These are phyloP conservation scores for Aspergillus clavatus DNA, from an alignment of 2,329 filamentous ascomycete species.

Conservation along the genomic window DNA sequence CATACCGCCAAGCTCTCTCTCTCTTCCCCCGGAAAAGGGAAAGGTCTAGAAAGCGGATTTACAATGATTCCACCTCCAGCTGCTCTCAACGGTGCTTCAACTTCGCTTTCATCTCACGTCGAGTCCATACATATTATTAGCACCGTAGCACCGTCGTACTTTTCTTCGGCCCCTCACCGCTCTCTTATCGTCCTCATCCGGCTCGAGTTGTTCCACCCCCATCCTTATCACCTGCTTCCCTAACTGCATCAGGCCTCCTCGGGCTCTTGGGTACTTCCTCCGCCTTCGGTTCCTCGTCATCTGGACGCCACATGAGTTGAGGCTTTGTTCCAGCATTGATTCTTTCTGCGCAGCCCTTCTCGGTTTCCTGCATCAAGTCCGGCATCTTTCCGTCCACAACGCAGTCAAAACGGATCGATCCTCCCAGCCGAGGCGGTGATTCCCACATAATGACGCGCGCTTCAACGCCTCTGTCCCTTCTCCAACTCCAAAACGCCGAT, in stretches of 20 bases:
- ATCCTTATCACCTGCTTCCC: neutral
- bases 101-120: too few relatives aligned
- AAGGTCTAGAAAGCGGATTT: neutral
- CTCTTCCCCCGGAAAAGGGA: neutral
- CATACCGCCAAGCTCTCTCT: neutral
- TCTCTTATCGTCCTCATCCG: neutral
- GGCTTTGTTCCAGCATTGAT: neutral
- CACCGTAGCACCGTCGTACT: too few relatives aligned
- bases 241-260: neutral
- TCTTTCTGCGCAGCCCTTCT: neutral
- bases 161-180: neutral
- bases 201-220: too few relatives aligned
- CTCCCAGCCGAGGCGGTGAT: conserved; percentile 28
- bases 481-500: conserved; percentile 53
- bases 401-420: conserved; percentile 1
- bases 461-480: conserved; percentile 51
- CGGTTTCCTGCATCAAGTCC: neutral
- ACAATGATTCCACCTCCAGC: too few relatives aligned
- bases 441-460: conserved; percentile 50
- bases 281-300: neutral
- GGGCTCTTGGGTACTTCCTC: neutral
- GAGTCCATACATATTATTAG: too few relatives aligned
- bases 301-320: neutral
- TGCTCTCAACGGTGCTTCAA: too few relatives aligned
- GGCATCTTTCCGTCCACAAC: neutral